Base-by-base conservation (phyloP, 768 basidiomycete species). In the Suillus subalutaceus region DNA sequence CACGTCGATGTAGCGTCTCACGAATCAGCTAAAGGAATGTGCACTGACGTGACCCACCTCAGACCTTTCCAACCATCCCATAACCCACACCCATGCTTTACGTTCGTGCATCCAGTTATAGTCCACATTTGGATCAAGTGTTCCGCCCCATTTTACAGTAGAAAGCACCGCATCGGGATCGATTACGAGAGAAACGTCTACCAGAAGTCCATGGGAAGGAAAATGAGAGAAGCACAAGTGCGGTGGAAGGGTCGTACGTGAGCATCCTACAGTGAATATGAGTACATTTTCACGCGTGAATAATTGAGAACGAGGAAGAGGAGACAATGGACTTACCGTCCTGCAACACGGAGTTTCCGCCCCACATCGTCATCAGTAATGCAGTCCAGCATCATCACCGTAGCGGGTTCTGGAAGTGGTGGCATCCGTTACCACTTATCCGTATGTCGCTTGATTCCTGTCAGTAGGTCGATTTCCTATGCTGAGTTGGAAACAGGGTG, bases 331-430 rank as follows among this genome's bases (percentile, higher is more conserved):
- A 73, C 83, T 65, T 74, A 89, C 89, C 85, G 79, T 69, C 88
- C 89, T 32, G 85, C 85, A 57, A 90, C 75, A 65, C 88, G 81
- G 67, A 90, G 68, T 76, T 90, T 90, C 63, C 77, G 78, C 56
- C 85, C 85, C 56, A 80, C 69, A 43, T 83, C 69, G 18, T 73
- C 70, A 23, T 79, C 73, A 35, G 74, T 72, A 53, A 89, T 73
- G 48, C 76, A 78, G 62, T 78, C 73, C 48, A 89, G 62, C 72
- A 75, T 79, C 57, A 79, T 82, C 26, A 83, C 81, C 53, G 67
- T 78, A n/a, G 84, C 87, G 63, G 74, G 72, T 50, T 85, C 83
- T 68, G 82, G 82, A 58, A 81, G 83, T 53, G 84, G 80, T 53
- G 84, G 80, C 86, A 86, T 87, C 4, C 26, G 52, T 53, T 15